Percentiles rank a stretch among this genome's conserved stretches.
These are phyloP conservation scores for Cryptococcus deneoformans DNA, from an alignment of 1,284 basidiomycete genomes.

Conservation along the genomic window DNA sequence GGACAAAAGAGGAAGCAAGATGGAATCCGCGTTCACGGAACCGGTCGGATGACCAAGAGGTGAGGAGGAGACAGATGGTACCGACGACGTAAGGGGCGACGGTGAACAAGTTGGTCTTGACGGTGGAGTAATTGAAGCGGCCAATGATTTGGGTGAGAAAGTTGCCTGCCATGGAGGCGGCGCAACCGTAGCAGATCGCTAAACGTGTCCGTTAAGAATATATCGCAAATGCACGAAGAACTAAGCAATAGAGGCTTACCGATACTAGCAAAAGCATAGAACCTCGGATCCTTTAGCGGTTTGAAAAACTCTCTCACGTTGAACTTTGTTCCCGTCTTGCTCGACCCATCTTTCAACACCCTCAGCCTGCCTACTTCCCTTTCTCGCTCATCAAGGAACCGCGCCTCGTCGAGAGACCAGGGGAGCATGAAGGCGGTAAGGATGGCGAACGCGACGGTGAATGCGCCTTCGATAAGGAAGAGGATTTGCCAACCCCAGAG, in stretches of 20 bases:
- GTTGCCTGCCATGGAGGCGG: slow-evolving; percentile 45
- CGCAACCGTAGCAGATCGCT: slow-evolving; percentile 51
- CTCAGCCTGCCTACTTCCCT: background rate
- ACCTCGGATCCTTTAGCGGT: slow-evolving; percentile 16
- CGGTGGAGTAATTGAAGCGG: slow-evolving; percentile 52
- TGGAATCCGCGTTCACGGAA: slow-evolving; percentile 54
- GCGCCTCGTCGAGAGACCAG: background rate
- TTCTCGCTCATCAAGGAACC: background rate
- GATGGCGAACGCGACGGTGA: background rate
- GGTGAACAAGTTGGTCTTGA: slow-evolving; percentile 49
- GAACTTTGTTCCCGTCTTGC: slow-evolving; percentile 4
- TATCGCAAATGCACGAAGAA: background rate
- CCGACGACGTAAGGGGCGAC: slow-evolving; percentile 54
- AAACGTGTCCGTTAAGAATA: background rate
- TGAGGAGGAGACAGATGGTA: slow-evolving; percentile 53
- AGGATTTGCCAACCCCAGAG: slow-evolving; percentile 56
- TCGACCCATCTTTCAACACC: slow-evolving; percentile 8
- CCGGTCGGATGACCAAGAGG: slow-evolving; percentile 58
- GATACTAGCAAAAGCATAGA: slow-evolving; percentile 13
- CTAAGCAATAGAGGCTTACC: slow-evolving; percentile 6
- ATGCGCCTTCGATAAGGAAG: slow-evolving; percentile 41
- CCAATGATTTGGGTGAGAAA: slow-evolving; percentile 57
- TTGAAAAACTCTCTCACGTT: slow-evolving; percentile 10
- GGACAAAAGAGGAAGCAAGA: slow-evolving; percentile 26
- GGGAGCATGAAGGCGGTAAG: background rate